These are phyloP conservation scores for Trichoderma semiorbis DNA, from an alignment of 2,329 filamentous ascomycete species.

Conservation along the genomic window DNA sequence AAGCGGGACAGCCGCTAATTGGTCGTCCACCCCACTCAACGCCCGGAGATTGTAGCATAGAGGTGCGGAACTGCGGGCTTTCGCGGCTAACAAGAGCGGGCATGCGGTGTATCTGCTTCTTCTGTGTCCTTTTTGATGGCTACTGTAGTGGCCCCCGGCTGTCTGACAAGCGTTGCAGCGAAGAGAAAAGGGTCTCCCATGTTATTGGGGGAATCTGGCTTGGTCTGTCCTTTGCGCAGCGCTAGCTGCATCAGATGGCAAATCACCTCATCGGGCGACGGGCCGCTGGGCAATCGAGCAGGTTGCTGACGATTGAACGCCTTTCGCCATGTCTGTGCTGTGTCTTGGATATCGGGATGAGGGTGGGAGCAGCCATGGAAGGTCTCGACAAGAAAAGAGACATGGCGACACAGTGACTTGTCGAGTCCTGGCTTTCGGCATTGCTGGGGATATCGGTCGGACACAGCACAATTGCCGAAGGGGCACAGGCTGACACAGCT, in stretches of 20 bases:
- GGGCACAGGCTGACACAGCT: not conserved
- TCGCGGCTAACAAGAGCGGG: not conserved
- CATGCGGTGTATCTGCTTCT: not conserved
- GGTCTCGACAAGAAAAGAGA: not conserved
- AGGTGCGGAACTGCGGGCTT: not conserved
- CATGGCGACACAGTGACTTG: not conserved
- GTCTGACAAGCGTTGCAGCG: constrained; percentile 1
- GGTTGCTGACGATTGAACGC: not conserved
- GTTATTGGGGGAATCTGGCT: not conserved
- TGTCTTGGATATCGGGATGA: not conserved
- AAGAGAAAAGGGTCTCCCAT: not conserved
- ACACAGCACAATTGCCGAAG: constrained; percentile 10
- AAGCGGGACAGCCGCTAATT: not conserved
- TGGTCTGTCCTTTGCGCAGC: not conserved
- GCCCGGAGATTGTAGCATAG: not conserved
- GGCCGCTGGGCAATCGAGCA: not conserved
- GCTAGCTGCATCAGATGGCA: not conserved
- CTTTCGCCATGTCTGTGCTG: not conserved
- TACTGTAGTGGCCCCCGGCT: not conserved
- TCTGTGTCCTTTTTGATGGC: not conserved
- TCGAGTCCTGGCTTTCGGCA: not conserved
- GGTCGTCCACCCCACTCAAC: not conserved
- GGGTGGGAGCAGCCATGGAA: not conserved
- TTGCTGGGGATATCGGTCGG: not conserved
- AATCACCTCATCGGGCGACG: constrained; percentile 15